A percentile compares a stretch with the other conserved stretches of the same genome.
These are phyloP conservation scores for Populus deltoides DNA, from an alignment of 345 rosid species.

Conservation along the genomic window DNA sequence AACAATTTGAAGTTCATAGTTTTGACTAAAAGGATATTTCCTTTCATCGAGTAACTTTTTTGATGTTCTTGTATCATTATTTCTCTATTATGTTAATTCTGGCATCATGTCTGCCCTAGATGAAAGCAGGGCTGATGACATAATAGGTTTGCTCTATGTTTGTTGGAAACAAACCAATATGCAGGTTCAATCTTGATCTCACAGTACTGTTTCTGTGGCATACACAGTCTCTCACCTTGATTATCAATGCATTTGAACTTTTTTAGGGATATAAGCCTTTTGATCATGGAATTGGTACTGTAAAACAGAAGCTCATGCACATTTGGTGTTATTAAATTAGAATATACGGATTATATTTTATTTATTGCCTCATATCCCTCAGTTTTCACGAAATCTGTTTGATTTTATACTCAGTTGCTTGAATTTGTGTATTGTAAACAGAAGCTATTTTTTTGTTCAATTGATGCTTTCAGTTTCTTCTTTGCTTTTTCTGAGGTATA, in stretches of 20 bases:
- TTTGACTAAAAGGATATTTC: neutral
- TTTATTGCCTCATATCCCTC: neutral
- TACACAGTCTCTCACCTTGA: neutral
- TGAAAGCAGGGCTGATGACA: neutral
- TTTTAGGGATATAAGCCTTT: neutral
- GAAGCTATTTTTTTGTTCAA: neutral
- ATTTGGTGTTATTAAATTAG: neutral
- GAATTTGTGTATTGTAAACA: neutral
- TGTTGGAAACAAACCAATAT: neutral
- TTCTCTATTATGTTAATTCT: neutral
- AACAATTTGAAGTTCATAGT: neutral
- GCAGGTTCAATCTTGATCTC: neutral
- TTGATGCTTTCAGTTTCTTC: conserved; percentile 8
- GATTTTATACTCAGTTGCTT: neutral
- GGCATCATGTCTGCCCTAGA: neutral
- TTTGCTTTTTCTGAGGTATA: conserved; percentile 70
- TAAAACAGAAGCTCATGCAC: too few relatives aligned
- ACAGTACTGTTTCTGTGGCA: neutral
- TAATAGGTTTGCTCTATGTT: neutral
- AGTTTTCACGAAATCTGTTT: neutral
- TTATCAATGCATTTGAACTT: neutral
- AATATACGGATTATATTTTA: neutral
- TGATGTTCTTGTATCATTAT: neutral
- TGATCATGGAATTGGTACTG: neutral
- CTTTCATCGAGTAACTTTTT: neutral